Percentiles rank a stretch among this genome's conserved stretches.
Conservation (phyloP, 768 basidiomycete species). For the Suillus tomentosus region DNA sequence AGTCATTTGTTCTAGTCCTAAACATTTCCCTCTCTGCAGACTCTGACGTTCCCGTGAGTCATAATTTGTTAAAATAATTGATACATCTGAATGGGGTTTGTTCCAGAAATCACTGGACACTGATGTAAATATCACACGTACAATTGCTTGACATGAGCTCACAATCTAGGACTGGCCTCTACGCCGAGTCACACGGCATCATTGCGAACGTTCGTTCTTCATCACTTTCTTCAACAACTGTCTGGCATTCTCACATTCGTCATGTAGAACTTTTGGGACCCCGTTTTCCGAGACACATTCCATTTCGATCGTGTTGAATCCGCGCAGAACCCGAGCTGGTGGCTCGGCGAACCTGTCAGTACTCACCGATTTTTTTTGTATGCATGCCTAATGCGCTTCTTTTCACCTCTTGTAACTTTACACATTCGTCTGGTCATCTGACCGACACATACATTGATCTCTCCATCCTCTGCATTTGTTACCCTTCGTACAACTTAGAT, state of each 20-base stretch:
- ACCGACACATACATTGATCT: neutral
- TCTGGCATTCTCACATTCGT: neutral
- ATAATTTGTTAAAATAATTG: neutral
- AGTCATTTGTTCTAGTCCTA: conserved; percentile 4
- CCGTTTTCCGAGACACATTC: conserved; percentile 59
- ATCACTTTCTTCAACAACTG: neutral
- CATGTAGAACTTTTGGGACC: conserved; percentile 85
- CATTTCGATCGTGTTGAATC: conserved; percentile 65
- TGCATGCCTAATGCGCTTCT: no score
- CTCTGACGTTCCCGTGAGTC: conserved; percentile 87
- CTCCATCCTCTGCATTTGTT: neutral
- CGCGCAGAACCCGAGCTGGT: conserved; percentile 74
- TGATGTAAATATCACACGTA: conserved; percentile 56
- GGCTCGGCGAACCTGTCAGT: conserved; percentile 85
- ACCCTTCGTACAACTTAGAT: conserved; percentile 48
- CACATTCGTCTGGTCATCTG: neutral
- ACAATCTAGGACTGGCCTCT: conserved; percentile 74
- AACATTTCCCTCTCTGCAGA: conserved; percentile 43
- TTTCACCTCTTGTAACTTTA: neutral
- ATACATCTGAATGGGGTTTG: conserved; percentile 8
- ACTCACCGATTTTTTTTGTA: neutral
- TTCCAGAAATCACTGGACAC: conserved; percentile 82
- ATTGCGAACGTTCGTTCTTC: conserved; percentile 70
- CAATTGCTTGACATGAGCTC: conserved; percentile 10
- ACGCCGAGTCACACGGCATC: conserved; percentile 92